Percentiles rank a stretch among this genome's conserved stretches.
Conservation (phyloP, 148 eudicot genomes). For the Silene uniflora region DNA sequence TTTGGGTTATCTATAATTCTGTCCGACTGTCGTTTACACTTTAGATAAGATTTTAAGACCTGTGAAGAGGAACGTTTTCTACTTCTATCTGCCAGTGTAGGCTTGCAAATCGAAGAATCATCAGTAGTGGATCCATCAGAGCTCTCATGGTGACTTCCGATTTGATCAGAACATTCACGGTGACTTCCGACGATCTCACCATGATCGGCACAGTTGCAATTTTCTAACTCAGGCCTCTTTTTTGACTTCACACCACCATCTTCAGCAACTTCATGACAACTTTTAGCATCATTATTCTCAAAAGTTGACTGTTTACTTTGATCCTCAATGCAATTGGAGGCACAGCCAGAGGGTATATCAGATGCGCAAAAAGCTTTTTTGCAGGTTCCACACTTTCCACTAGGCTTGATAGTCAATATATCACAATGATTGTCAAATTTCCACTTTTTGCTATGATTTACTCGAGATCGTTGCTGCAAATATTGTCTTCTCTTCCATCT, state of each 20-base stretch:
- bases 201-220: slow-evolving; percentile 33
- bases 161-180: slow-evolving; percentile 17
- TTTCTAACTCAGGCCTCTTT: slow-evolving; percentile 29
- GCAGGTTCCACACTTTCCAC: slow-evolving; percentile 43
- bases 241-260: slow-evolving; percentile 30
- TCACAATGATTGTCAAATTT: slow-evolving; percentile 43
- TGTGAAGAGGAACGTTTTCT: slow-evolving; percentile 39
- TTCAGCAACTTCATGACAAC: slow-evolving; percentile 24
- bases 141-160: slow-evolving; percentile 12
- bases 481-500: slow-evolving; percentile 74
- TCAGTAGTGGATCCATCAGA: slow-evolving; percentile 19
- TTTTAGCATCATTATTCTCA: slow-evolving; percentile 29
- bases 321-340: slow-evolving; percentile 33
- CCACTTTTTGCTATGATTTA: slow-evolving; percentile 66
- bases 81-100: slow-evolving; percentile 28
- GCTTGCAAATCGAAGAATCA: slow-evolving; percentile 29
- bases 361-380: slow-evolving; percentile 29
- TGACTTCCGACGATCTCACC: slow-evolving; percentile 34
- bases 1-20: slow-evolving; percentile 69
- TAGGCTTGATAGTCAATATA: slow-evolving; percentile 29
- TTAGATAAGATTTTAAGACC: slow-evolving; percentile 34
- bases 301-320: slow-evolving; percentile 28
- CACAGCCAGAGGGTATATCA: slow-evolving; percentile 31
- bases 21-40: slow-evolving; percentile 86
- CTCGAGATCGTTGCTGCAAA: slow-evolving; percentile 78